Conservation (phyloP, 805 yeast species). For the Isabelozyma rhagii region DNA sequence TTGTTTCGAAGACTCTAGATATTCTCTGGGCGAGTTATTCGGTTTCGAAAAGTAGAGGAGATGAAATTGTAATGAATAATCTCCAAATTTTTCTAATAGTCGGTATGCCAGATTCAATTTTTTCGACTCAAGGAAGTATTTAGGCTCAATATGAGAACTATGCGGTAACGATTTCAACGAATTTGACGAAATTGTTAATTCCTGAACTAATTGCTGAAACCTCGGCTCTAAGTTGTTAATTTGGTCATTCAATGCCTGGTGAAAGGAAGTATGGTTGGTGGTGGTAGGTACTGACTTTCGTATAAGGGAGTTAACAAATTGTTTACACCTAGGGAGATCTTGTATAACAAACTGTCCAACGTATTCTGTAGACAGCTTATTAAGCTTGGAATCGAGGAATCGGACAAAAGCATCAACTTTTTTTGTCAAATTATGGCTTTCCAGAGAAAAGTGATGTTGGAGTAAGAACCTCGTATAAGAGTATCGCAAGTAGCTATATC, state of each 20-base stretch:
- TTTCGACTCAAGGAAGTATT: not conserved
- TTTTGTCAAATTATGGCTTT: no score
- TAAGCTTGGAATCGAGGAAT: not conserved
- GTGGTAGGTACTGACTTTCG: not conserved
- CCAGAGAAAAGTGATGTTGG: not conserved
- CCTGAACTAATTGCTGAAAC: not conserved
- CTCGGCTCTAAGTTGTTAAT: not conserved
- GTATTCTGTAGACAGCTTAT: not conserved
- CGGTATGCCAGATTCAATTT: not conserved
- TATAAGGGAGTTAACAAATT: not conserved
- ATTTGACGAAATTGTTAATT: not conserved
- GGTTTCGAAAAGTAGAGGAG: not conserved
- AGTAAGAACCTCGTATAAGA: not conserved
- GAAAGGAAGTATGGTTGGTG: not conserved
- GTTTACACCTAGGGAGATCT: not conserved
- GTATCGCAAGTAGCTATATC: not conserved
- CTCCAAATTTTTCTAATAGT: not conserved
- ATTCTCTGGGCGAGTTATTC: not conserved
- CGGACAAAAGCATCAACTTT: not conserved
- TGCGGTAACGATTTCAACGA: not conserved
- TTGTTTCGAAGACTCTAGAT: not conserved
- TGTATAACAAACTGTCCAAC: conserved; percentile 1
- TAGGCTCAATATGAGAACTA: not conserved
- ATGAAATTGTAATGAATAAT: not conserved
- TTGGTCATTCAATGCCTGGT: not conserved